A percentile compares a stretch with the other conserved stretches of the same genome.
phyloP scores from a whole-genome alignment of 768 basidiomycete species.

The Tricholoma matsutake region DNA sequence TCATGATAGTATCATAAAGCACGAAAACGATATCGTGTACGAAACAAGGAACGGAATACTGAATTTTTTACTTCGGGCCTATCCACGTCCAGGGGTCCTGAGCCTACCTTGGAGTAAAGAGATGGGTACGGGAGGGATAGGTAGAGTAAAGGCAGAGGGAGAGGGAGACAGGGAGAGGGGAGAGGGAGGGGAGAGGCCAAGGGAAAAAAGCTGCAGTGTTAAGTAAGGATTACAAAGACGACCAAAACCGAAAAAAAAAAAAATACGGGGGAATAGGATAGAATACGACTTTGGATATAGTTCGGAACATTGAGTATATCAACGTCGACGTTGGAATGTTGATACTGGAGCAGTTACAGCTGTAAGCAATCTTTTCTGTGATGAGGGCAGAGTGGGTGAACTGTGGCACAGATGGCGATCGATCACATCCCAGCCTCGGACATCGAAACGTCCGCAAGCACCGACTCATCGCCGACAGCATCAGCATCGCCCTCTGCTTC shows the following conservation, averaged over 20 bases:
- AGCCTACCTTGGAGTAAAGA: no score
- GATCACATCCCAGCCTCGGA: constrained; percentile 31
- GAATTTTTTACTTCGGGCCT: no score
- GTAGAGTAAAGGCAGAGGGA: not conserved
- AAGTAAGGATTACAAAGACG: not conserved
- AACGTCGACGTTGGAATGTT: not conserved
- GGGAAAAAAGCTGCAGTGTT: not conserved
- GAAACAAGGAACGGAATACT: no score
- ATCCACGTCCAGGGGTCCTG: not conserved
- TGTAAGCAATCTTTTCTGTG: not conserved
- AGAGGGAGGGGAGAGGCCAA: not conserved
- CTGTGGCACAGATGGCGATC: no score
- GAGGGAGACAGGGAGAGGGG: not conserved
- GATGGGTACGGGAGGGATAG: not conserved
- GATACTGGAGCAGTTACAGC: not conserved
- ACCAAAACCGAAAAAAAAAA: not conserved
- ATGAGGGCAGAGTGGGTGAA: no score
- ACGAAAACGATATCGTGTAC: no score
- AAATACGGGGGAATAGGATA: not conserved
- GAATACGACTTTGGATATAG: not conserved
- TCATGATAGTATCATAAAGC: no score
- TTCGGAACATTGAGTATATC: not conserved
- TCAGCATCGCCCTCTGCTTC: constrained; percentile 28
- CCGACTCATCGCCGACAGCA: constrained; percentile 24
- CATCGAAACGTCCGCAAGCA: constrained; percentile 38